Evolutionary conservation across 306 rosid species (phyloP), one percentile per base, ranked within the genome.

Genomic region (Ceratonia siliqua): DNA sequence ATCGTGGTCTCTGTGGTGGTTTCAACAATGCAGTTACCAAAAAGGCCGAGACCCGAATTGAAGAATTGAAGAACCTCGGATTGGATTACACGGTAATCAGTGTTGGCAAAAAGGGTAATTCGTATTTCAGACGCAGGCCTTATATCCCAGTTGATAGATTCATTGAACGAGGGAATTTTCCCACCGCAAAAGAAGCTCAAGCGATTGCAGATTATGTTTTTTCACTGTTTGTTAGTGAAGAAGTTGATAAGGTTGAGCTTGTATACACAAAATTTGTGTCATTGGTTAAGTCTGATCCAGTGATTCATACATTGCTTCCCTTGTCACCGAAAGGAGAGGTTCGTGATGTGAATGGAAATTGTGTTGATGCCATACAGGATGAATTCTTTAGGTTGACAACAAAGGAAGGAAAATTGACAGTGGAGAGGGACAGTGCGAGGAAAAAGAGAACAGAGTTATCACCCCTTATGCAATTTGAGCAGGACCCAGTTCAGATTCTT

Each of bases 181-280:
- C 95, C 2, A 89, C 90, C 0, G 55, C 82, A 0, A 93, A 93
- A 72, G 89, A 85, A 48, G 96, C 95, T 15, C 95, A 93, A 57
- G 65, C 63, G 2, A 86, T 93, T 22, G 98, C 96, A n/a, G 96
- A 93, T 70, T 72, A 78, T 63, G 90, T 90, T 30, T 93, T 90
- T 65, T 87, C 96, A 4, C 57, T 85, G 4, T 92, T 90, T 73
- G 80, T 92, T 8, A 86, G 81, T 36, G 95, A 88, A 63, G 96
- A 92, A 52, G 94, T 90, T 62, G 98, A 92, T 55, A 89, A 87
- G 62, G 91, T 93, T 42, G 97, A 90, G 83, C 87, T 90, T 78
- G 78, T 93, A 13, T 93, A 83, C 58, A 74, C 95, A 5, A 93
- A 83, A 35, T 90, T 90, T 45, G 80, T 83, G 55, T 90, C 95